phyloP scores from a whole-genome alignment of 305 asterid genomes.

The Fraxinus paxiana region DNA sequence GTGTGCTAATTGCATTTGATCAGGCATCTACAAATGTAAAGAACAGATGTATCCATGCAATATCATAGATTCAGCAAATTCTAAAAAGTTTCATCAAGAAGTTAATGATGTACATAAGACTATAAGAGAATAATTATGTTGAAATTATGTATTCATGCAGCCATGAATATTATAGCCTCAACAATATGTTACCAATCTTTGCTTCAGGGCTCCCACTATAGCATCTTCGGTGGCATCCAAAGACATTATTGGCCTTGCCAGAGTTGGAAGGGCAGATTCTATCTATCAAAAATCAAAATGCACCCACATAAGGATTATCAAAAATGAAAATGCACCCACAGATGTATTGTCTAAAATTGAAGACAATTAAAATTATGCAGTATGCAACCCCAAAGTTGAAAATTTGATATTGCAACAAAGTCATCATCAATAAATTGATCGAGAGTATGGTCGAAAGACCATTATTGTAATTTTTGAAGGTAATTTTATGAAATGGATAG shows the following conservation, averaged over 20 bases:
- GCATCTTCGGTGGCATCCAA: conserved; percentile 97
- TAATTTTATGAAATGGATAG: not conserved
- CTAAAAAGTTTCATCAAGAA: not conserved
- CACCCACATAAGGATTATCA: conserved; percentile 25
- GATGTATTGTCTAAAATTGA: conserved; percentile 10
- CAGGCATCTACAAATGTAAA: not conserved
- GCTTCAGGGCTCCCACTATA: conserved; percentile 81
- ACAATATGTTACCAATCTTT: conserved; percentile 63
- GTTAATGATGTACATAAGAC: not conserved
- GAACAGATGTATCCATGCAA: not conserved
- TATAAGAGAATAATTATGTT: not conserved
- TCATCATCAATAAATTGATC: conserved; percentile 8
- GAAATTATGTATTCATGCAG: not conserved
- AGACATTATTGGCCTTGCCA: conserved; percentile 91
- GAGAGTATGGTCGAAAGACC: not conserved
- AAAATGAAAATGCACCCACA: not conserved
- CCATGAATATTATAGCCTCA: conserved; percentile 22
- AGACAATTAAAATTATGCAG: not conserved
- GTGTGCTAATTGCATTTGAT: not conserved
- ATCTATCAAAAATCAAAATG: conserved; percentile 55
- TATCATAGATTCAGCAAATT: not conserved
- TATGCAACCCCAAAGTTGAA: not conserved
- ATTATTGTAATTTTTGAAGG: not conserved
- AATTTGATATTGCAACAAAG: not conserved
- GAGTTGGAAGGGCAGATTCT: conserved; percentile 89